Conservation (phyloP, 495 filamentous ascomycete genomes). For the Annulohypoxylon nitens region DNA sequence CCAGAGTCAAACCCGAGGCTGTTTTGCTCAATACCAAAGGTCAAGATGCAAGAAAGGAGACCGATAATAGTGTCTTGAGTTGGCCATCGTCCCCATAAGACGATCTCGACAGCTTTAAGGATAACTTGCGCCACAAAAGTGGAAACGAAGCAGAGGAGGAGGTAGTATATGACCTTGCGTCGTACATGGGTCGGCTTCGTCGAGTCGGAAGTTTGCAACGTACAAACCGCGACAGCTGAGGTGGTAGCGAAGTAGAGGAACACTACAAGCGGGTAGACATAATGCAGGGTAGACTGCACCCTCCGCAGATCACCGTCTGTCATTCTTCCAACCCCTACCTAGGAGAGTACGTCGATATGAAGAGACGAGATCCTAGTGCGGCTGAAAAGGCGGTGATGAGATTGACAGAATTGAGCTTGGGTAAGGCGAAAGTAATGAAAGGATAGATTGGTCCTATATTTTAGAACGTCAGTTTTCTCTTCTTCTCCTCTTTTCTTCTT, state of each 20-base stretch:
- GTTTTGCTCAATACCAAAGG: constrained; percentile 67
- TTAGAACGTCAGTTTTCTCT: constrained; percentile 25
- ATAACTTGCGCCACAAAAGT: constrained; percentile 66
- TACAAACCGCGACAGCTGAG: constrained; percentile 66
- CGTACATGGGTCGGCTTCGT: constrained; percentile 56
- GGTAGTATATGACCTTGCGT: constrained; percentile 60
- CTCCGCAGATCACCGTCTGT: constrained; percentile 26
- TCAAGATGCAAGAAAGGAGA: constrained; percentile 67
- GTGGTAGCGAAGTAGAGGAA: constrained; percentile 69
- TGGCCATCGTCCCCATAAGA: constrained; percentile 56
- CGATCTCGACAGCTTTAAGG: constrained; percentile 55
- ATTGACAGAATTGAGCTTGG: constrained; percentile 18
- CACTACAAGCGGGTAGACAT: constrained; percentile 66
- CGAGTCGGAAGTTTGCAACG: constrained; percentile 63
- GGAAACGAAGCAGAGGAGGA: constrained; percentile 61
- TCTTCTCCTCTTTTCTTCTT: neutral
- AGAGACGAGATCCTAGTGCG: neutral
- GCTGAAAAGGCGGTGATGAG: constrained; percentile 1
- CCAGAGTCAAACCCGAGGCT: constrained; percentile 61
- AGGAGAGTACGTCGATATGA: constrained; percentile 12
- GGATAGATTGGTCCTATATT: constrained; percentile 31
- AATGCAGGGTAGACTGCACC: constrained; percentile 59
- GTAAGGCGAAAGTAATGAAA: constrained; percentile 17
- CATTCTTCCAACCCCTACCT: constrained; percentile 38
- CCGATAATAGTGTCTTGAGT: constrained; percentile 64